These are phyloP conservation scores for Tetracladium maxilliforme DNA, from an alignment of 2,329 filamentous ascomycete species.

Conservation along the genomic window DNA sequence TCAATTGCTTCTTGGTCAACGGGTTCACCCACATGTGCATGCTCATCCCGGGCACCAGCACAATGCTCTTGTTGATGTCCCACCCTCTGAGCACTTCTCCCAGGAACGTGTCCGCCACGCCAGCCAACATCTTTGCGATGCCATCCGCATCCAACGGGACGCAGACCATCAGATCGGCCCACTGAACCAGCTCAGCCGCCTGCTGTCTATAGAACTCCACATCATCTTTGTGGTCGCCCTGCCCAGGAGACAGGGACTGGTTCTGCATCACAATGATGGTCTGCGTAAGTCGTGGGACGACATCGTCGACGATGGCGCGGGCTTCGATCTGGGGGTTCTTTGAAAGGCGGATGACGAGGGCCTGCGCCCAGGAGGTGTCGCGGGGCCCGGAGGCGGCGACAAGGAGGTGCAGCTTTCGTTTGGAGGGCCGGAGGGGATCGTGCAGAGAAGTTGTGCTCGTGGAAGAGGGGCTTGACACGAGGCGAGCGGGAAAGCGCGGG, in stretches of 20 bases:
- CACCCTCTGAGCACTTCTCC: slow-evolving; percentile 73
- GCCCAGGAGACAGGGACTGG: slow-evolving; percentile 23
- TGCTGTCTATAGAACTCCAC: slow-evolving; percentile 36
- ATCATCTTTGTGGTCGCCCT: slow-evolving; percentile 22
- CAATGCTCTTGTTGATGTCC: slow-evolving; percentile 73
- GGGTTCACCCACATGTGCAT: slow-evolving; percentile 82
- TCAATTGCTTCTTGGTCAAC: slow-evolving; percentile 74
- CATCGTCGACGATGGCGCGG: slow-evolving; percentile 49
- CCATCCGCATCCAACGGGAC: slow-evolving; percentile 76
- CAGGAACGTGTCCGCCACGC: slow-evolving; percentile 67
- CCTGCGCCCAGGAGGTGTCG: slow-evolving; percentile 50
- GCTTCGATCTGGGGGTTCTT: slow-evolving; percentile 48
- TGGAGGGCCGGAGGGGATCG: no score
- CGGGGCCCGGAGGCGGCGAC: slow-evolving; percentile 50
- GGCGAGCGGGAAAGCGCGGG: no score
- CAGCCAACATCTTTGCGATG: slow-evolving; percentile 76
- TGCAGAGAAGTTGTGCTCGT: no score
- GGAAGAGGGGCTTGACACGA: no score
- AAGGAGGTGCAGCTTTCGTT: slow-evolving; percentile 46
- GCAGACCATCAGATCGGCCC: slow-evolving; percentile 77
- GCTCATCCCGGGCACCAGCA: slow-evolving; percentile 82
- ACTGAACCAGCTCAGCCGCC: slow-evolving; percentile 59
- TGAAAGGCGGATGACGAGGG: slow-evolving; percentile 51
- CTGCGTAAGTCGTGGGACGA: slow-evolving; percentile 46
- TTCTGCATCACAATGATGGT: slow-evolving; percentile 47